phyloP scores from a whole-genome alignment of 1,284 basidiomycete species.

The Sanghuangporus weigelae region DNA sequence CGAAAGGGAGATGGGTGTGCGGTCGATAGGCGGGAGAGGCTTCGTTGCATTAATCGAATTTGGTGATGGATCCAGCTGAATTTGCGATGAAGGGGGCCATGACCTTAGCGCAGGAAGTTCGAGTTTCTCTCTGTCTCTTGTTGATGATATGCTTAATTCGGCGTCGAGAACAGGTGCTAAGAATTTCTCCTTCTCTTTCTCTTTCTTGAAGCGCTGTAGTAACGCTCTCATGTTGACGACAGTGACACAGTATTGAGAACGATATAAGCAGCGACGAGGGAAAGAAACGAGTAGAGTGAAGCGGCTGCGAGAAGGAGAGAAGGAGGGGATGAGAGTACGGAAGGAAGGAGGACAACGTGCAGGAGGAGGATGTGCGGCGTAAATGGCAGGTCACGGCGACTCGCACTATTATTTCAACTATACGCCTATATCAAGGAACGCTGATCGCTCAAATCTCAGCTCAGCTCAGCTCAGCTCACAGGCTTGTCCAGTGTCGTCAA shows the following conservation, averaged over 20 bases:
- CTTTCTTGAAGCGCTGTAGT: slow-evolving; percentile 62
- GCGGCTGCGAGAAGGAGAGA: slow-evolving; percentile 12
- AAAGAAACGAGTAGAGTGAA: not conserved
- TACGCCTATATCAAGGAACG: too few species aligned
- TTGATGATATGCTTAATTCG: slow-evolving; percentile 23
- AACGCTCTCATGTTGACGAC: slow-evolving; percentile 60
- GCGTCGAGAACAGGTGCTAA: slow-evolving; percentile 24
- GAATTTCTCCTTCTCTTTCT: slow-evolving; percentile 57
- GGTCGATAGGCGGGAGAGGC: slow-evolving; percentile 55
- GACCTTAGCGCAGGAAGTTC: slow-evolving; percentile 49
- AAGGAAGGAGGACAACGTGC: not conserved
- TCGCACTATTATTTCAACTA: not conserved
- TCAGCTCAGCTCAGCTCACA: not conserved
- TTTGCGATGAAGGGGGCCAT: slow-evolving; percentile 54
- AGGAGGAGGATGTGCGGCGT: not conserved
- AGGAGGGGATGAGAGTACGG: slow-evolving; percentile 1
- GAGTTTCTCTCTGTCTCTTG: slow-evolving; percentile 53
- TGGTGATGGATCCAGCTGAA: slow-evolving; percentile 39
- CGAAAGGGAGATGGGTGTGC: slow-evolving; percentile 32
- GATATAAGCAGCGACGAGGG: slow-evolving; percentile 1
- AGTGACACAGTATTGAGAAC: slow-evolving; percentile 8
- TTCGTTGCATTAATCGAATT: slow-evolving; percentile 51
- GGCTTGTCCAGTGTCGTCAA: too few species aligned
- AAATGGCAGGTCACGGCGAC: not conserved
- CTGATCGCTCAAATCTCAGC: not conserved